phyloP scores from a whole-genome alignment of 2,329 filamentous ascomycete species.

The Colletotrichum liaoningense region DNA sequence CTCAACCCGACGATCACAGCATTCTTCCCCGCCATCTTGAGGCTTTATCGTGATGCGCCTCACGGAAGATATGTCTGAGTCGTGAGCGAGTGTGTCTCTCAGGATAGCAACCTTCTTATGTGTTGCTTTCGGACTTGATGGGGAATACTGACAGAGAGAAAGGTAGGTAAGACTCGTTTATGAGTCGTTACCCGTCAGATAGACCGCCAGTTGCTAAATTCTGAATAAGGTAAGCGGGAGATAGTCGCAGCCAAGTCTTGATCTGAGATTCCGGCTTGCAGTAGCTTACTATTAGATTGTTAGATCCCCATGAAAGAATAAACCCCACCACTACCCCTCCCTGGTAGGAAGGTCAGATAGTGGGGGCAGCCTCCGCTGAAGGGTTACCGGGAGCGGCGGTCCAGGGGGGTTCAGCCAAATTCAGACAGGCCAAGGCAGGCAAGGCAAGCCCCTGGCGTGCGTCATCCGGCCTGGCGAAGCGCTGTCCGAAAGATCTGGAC shows the following conservation, averaged over 20 bases:
- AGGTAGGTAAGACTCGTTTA: not conserved
- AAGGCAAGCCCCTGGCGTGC: slow-evolving; percentile 31
- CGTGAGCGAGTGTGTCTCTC: not conserved
- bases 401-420: slow-evolving; percentile 27
- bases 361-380: slow-evolving; percentile 23
- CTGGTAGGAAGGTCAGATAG: slow-evolving; percentile 10
- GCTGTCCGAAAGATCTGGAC: not conserved
- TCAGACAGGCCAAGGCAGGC: slow-evolving; percentile 2
- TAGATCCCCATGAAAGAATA: not conserved
- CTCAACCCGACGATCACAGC: slow-evolving; percentile 83
- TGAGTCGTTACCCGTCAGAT: not conserved
- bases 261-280: slow-evolving; percentile 18
- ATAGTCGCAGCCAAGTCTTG: slow-evolving; percentile 25
- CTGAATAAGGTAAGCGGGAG: slow-evolving; percentile 26
- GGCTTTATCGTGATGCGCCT: not conserved
- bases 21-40: slow-evolving; percentile 50
- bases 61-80: not conserved
- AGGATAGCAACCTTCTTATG: too few relatives aligned
- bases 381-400: slow-evolving; percentile 5
- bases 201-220: slow-evolving; percentile 6
- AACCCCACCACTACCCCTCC: slow-evolving; percentile 29
- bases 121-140: not conserved
- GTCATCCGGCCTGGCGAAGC: slow-evolving; percentile 30
- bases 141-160: not conserved
- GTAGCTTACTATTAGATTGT: slow-evolving; percentile 5